Base-by-base conservation (phyloP, 306 rosid species). In the Quercus dentata region DNA sequence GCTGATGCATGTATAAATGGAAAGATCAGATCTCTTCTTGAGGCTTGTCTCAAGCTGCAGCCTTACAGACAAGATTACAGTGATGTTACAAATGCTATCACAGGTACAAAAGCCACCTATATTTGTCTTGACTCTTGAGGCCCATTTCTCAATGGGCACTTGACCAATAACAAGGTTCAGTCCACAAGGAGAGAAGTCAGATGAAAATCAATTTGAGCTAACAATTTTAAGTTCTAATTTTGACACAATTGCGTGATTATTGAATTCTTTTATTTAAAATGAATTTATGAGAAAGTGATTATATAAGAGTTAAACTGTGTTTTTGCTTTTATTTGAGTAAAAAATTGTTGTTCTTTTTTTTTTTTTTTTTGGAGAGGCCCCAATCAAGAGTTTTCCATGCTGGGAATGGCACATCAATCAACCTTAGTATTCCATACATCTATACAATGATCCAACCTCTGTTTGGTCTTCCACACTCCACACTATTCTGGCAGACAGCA, bases 341-440 rank as follows among this genome's bases (percentile, higher is more conserved):
- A 41, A 41, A 8, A 38, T 0, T 1, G 0, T 38, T 7, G 2
- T 38, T 1, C 0, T 33, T 0, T 33, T 38, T 38, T 38, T n/a
- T 7, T 7, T 0, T 33, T 0, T 33, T 38, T 38, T 38, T n/a
- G 21, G 11, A 4, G 5, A n/a, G 63, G 25, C 63, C 20, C 0
- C 1, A 49, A 3, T 12, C 4, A 1, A 12, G 54, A 49, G 54
- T 49, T 10, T 49, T 49, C 54, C 54, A 49, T 5, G 0, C 54
- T 12, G 54, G 54, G 54, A 49, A 49, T 10, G 17, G 15, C 54
- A 49, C 12, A 3, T 49, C 54, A 49, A 49, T 10, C 54, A 49
- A 49, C 54, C 54, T 49, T 13, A 49, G 54, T 49, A 10, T 13
- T 49, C 15, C 54, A 49, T 12, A 49, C 54, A 12, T 49, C 54